These are phyloP conservation scores for Bryum argenteum DNA, from an alignment of 225 moss, liverwort and hornwort species.

Conservation along the genomic window DNA sequence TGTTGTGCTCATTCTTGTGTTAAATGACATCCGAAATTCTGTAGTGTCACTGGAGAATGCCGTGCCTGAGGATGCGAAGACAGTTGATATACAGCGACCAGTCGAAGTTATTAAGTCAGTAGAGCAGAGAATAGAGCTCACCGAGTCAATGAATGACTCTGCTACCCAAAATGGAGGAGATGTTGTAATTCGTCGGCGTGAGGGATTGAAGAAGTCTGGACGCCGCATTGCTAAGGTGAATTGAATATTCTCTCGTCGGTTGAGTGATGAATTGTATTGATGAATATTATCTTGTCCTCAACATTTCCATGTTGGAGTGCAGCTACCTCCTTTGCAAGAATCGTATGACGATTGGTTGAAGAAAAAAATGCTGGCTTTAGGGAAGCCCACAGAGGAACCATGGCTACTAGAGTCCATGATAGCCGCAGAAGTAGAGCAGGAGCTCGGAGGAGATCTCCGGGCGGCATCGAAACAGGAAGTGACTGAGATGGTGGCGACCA, in stretches of 20 bases:
- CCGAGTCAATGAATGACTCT: slow-evolving; percentile 15
- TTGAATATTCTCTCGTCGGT: neutral
- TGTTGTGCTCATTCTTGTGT: slow-evolving; percentile 17
- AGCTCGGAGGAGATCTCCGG: slow-evolving; percentile 28
- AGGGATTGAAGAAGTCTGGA: slow-evolving; percentile 34
- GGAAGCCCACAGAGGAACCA: slow-evolving; percentile 83
- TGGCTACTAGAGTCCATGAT: slow-evolving; percentile 90
- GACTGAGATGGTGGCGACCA: slow-evolving; percentile 28
- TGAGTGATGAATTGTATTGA: neutral
- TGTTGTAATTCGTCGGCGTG: slow-evolving; percentile 27
- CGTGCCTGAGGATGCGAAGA: slow-evolving; percentile 24
- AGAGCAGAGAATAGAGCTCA: slow-evolving; percentile 32
- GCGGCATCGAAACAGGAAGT: slow-evolving; percentile 38
- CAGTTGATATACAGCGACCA: slow-evolving; percentile 25
- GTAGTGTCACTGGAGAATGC: slow-evolving; percentile 47
- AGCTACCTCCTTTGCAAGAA: slow-evolving; percentile 32
- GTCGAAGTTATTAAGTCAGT: slow-evolving; percentile 24
- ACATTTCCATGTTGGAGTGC: slow-evolving; percentile 27
- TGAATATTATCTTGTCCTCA: neutral
- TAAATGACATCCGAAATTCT: slow-evolving; percentile 32
- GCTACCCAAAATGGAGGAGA: slow-evolving; percentile 29
- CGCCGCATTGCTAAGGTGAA: slow-evolving; percentile 43
- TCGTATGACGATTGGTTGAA: slow-evolving; percentile 65
- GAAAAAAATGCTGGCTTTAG: slow-evolving; percentile 60
- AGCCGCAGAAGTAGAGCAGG: slow-evolving; percentile 56